Evolutionary conservation across 2,329 filamentous ascomycete genomes (phyloP).

Genomic region (Dothideomycetidae sp.): DNA sequence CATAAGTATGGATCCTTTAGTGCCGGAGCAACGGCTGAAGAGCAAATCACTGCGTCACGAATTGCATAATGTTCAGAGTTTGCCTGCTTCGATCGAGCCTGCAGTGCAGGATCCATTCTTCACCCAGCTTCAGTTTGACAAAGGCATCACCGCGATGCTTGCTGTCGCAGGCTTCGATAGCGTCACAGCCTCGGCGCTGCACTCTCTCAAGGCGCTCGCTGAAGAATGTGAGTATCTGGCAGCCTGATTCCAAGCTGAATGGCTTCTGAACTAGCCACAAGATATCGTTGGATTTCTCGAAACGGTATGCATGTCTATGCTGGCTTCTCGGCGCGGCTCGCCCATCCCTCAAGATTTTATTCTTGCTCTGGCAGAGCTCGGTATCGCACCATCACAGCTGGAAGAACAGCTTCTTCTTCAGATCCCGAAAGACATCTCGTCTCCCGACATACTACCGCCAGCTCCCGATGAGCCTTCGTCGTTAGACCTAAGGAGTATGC

Average conservation of each 20-base stretch:
- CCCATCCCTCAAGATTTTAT: slow-evolving; percentile 47
- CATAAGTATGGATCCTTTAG: no score
- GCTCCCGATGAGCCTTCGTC: slow-evolving; percentile 27
- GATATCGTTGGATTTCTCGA: slow-evolving; percentile 41
- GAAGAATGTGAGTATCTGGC: slow-evolving; percentile 41
- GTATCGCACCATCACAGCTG: slow-evolving; percentile 27
- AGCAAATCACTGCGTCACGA: slow-evolving; percentile 2
- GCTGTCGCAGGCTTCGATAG: slow-evolving; percentile 40
- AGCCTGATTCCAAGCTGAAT: not conserved
- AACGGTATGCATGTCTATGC: slow-evolving; percentile 44
- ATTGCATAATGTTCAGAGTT: slow-evolving; percentile 13
- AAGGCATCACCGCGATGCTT: slow-evolving; percentile 40
- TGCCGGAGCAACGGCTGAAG: slow-evolving; percentile 9
- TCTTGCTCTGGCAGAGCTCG: slow-evolving; percentile 30
- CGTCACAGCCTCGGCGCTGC: slow-evolving; percentile 41
- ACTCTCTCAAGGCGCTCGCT: slow-evolving; percentile 39
- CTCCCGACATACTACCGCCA: slow-evolving; percentile 28
- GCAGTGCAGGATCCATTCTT: slow-evolving; percentile 36
- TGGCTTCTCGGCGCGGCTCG: slow-evolving; percentile 38
- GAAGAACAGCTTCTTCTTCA: slow-evolving; percentile 27
- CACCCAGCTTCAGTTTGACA: slow-evolving; percentile 40
- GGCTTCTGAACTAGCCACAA: slow-evolving; percentile 15
- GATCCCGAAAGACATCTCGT: slow-evolving; percentile 21
- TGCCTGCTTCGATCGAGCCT: slow-evolving; percentile 19
- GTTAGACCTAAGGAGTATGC: slow-evolving; percentile 32